Percentiles rank a stretch among this genome's conserved stretches.
Evolutionary conservation across 768 basidiomycete genomes (phyloP).

Genomic region (Chalciporus sphaerocephalus): DNA sequence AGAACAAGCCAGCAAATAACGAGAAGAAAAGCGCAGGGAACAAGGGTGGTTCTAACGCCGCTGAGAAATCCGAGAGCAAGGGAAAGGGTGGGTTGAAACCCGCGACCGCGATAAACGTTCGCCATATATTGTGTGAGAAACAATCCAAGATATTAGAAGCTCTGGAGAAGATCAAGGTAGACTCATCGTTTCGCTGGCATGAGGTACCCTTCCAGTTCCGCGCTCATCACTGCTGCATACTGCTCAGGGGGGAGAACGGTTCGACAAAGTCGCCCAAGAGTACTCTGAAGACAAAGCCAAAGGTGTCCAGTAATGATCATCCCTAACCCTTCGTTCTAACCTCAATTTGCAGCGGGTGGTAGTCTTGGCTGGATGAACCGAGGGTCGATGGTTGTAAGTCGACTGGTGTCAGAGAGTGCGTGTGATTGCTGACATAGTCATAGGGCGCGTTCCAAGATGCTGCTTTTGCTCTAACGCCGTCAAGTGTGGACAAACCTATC

Average conservation of each 20-base stretch:
- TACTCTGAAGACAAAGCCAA: conserved; percentile 92
- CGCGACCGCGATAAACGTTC: conserved; percentile 79
- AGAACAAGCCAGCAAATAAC: conserved; percentile 24
- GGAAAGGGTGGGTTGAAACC: conserved; percentile 64
- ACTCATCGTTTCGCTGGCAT: conserved; percentile 5
- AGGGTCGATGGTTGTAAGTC: conserved; percentile 75
- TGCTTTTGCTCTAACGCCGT: conserved; percentile 78
- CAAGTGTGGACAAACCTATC: conserved; percentile 74
- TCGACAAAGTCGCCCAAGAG: conserved; percentile 86
- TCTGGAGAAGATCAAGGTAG: conserved; percentile 71
- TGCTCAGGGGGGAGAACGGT: conserved; percentile 66
- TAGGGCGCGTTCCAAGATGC: conserved; percentile 81
- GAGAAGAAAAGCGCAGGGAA: conserved; percentile 22
- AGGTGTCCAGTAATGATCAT: conserved; percentile 37
- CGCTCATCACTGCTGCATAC: no score
- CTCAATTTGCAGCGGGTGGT: conserved; percentile 57
- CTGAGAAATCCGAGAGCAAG: conserved; percentile 23
- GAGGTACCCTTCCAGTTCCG: not conserved
- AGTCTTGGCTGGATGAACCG: conserved; percentile 84
- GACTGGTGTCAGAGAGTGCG: no score
- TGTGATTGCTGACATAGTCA: conserved; percentile 5
- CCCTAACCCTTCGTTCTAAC: conserved; percentile 3
- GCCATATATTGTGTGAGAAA: conserved; percentile 87
- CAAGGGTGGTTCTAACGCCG: conserved; percentile 13
- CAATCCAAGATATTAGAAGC: conserved; percentile 78